phyloP scores from a whole-genome alignment of 768 basidiomycete species.

The Lactarius sp. region DNA sequence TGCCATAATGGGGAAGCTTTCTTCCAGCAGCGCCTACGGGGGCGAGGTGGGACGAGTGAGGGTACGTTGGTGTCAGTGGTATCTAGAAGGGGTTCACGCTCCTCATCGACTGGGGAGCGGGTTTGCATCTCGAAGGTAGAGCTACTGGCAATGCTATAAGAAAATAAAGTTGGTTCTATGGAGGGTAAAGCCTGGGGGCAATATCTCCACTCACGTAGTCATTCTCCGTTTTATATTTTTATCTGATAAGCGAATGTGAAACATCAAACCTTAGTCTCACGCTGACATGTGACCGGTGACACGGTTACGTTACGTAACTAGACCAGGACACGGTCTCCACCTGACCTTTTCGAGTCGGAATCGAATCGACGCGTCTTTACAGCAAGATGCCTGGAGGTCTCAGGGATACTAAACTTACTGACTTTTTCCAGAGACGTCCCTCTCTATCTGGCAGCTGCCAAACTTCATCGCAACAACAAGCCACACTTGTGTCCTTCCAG shows the following conservation, averaged over 20 bases:
- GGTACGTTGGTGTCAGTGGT: not conserved
- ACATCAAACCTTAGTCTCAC: too few relatives aligned
- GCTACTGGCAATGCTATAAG: not conserved
- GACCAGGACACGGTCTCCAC: too few relatives aligned
- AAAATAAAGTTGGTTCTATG: not conserved
- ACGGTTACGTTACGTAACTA: too few relatives aligned
- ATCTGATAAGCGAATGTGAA: not conserved
- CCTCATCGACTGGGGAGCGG: not conserved
- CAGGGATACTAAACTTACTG: constrained; percentile 18
- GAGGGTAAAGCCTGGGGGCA: not conserved
- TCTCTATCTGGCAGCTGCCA: not conserved
- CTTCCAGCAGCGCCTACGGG: constrained; percentile 1
- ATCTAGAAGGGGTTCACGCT: constrained; percentile 22
- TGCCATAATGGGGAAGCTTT: constrained; percentile 21
- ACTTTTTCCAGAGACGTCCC: constrained; percentile 15
- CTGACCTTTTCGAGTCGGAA: not conserved
- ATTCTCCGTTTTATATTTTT: not conserved
- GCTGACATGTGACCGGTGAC: too few relatives aligned
- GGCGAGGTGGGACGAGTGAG: not conserved
- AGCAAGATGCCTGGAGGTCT: constrained; percentile 1
- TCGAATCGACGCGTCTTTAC: constrained; percentile 6
- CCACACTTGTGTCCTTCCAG: not conserved
- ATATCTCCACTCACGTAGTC: not conserved
- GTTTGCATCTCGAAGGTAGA: not conserved
- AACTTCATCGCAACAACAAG: not conserved